Evolutionary conservation across 1,139 yeast genomes (phyloP), one percentile per base, ranked within the genome.

Genomic region (Nadsonia commutata): DNA sequence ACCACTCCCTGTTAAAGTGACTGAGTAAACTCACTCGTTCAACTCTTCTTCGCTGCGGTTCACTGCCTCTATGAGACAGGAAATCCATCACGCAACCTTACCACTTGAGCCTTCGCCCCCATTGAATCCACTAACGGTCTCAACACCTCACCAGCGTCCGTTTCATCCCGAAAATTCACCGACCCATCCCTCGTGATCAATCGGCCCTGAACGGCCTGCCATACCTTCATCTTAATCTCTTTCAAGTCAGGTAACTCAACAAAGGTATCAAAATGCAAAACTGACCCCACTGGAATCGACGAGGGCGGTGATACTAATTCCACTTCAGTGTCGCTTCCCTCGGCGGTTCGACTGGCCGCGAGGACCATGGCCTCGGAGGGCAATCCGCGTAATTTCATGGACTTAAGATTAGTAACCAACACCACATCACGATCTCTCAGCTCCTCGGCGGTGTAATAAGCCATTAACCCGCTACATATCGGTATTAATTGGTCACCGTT

Each of bases 201-300:
- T 16, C 21, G 18, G 22, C 37, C 23, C 44, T 51, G 54, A 20
- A 52, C 38, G 2, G 40, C 38, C n/a, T 40, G 43, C 55, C 55
- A 52, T 1, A 41, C 43, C 38, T 50, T 51, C n/a, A 50, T 41
- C 38, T 49, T 51, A 37, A 49, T 37, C 31, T 21, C 22, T 21
- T 21, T 9, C 9, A 21, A 6, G 6, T 21, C 8, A 21, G 23
- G 23, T 21, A 21, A 21, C 23, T 13, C 5, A 6, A 27, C 5
- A 9, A 27, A 27, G 3, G 33, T 11, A 11, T 27, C 33, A 27
- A 27, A 27, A 9, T 11, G 4, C 9, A 27, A 4, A 4, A 13
- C n/a, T 3, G 33, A 27, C 9, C 33, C 33, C 5, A 27, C 33
- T 11, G n/a, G 16, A 16, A 16, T 16, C 16, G 16, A 13, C 16